Base-by-base conservation (phyloP, 2,329 filamentous ascomycete species). In the Huntiella savannae region DNA sequence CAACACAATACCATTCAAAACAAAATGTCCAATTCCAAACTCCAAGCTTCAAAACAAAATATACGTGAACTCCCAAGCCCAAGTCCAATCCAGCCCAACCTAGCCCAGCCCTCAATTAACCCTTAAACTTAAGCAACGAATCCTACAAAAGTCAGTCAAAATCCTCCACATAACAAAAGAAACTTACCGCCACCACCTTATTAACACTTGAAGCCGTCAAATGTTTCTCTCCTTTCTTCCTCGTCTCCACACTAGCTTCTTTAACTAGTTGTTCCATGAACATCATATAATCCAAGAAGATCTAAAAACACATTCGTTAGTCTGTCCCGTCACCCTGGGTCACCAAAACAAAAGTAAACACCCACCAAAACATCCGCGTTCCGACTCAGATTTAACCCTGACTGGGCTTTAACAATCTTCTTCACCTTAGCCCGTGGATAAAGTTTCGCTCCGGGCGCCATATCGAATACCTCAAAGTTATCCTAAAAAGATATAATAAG, bases 391-490 rank as follows among this genome's bases (percentile, higher is more conserved):
- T 73, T 80, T 58, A 79, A 77, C 52, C 82, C 80, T 6, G 84
- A 81, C 60, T 93, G 85, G 13, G 84, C 85, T 63, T 93, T 94
- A 56, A 92, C 70, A 50, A 92, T 88, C 61, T 86, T 87, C 62
- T 86, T 91, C 55, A 94, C 69, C 0, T 83, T 91, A 13, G 75
- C 77, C 52, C 86, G 78, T 8, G 86, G 86, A 56, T 93, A 94
- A 11, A 83, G 68, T 54, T 85, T 88, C 57, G 79, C 77, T 16
- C 75, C 68, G 10, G 72, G 64, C 44, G 72, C 75, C 71, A 77
- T 79, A 54, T 28, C 22, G 22, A 28, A 28, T 28, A 28, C 22
- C 22, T 28, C 22, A 10, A 28, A 10, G 6, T 28, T 28, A 3
- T 10, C 22, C 8, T 28, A 10, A 7, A 28, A 28, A 28, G 22